These are phyloP conservation scores for Halophytophthora polymorphica DNA, from an alignment of 352 stramenopile species.

Conservation along the genomic window DNA sequence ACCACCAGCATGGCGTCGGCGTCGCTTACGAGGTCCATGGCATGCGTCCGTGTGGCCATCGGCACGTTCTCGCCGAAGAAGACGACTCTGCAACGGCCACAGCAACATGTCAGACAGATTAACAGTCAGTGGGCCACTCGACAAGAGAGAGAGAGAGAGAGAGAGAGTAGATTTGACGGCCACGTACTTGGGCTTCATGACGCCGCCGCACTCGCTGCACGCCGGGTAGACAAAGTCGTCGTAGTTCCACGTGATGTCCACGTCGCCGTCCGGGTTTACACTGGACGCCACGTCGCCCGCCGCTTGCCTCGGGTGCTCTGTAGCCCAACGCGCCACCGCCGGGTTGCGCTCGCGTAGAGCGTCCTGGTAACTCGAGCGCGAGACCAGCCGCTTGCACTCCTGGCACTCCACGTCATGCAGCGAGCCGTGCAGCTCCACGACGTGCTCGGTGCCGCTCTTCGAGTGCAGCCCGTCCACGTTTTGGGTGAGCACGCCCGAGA, in stretches of 20 bases:
- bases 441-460: conserved; percentile 82
- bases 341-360: conserved; percentile 82
- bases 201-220: conserved; percentile 71
- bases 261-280: conserved; percentile 92
- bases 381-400: conserved; percentile 60
- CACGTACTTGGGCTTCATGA: conserved; percentile 73
- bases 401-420: conserved; percentile 87
- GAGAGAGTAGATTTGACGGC: too few relatives aligned
- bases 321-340: conserved; percentile 40
- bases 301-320: conserved; percentile 26
- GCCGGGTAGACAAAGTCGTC: conserved; percentile 77
- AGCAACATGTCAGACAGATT: conserved; percentile 1
- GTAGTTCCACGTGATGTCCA: conserved; percentile 85
- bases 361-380: conserved; percentile 86
- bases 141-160: too few relatives aligned
- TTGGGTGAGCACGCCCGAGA: conserved; percentile 91
- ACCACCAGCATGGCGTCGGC: conserved; percentile 91
- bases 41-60: conserved; percentile 58
- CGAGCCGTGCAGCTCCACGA: conserved; percentile 94
- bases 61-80: conserved; percentile 98
- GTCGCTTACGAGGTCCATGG: conserved; percentile 66
- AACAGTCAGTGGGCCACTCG: conserved; percentile 1
- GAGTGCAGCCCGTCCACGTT: conserved; percentile 97
- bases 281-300: conserved; percentile 68
- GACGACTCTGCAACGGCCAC: conserved; percentile 68